A percentile compares a stretch with the other conserved stretches of the same genome.
Evolutionary conservation across 2,329 filamentous ascomycete genomes (phyloP).

Genomic region (Exserohilum rostratum): DNA sequence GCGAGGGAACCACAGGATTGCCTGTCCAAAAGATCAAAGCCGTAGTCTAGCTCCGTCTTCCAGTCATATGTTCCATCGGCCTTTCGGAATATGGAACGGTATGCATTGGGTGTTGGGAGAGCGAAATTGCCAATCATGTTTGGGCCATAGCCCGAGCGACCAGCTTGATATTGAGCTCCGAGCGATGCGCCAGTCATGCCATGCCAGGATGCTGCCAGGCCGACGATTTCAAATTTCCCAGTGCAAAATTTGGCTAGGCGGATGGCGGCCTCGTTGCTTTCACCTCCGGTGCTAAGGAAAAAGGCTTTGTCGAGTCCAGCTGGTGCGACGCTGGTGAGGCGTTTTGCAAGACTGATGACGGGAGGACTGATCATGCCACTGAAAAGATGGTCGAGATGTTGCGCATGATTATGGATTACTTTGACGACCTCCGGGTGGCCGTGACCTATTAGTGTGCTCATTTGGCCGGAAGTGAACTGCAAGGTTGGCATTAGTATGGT

Average conservation of each 20-base stretch:
- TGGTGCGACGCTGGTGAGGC: constrained; percentile 33
- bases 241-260: constrained; percentile 69
- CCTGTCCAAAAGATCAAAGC: constrained; percentile 65
- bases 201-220: constrained; percentile 64
- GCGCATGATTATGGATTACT: constrained; percentile 34
- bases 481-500: neutral
- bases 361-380: constrained; percentile 46
- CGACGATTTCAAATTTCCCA: constrained; percentile 69
- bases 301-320: constrained; percentile 41
- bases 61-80: constrained; percentile 68
- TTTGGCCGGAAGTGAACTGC: constrained; percentile 17
- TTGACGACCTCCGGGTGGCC: constrained; percentile 42
- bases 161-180: constrained; percentile 61
- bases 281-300: constrained; percentile 44
- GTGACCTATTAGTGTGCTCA: constrained; percentile 34
- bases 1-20: constrained; percentile 67
- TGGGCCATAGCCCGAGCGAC: constrained; percentile 56
- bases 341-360: constrained; percentile 40
- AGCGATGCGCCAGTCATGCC: constrained; percentile 63
- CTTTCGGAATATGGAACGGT: constrained; percentile 66
- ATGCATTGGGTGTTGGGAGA: constrained; percentile 66
- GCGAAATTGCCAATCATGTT: constrained; percentile 62
- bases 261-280: constrained; percentile 64
- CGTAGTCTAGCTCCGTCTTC: constrained; percentile 68
- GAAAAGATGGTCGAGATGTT: constrained; percentile 43